Percentiles rank a stretch among this genome's conserved stretches.
Conservation (phyloP, 108 stramenopile genomes). For the Licmophora abbreviata region DNA sequence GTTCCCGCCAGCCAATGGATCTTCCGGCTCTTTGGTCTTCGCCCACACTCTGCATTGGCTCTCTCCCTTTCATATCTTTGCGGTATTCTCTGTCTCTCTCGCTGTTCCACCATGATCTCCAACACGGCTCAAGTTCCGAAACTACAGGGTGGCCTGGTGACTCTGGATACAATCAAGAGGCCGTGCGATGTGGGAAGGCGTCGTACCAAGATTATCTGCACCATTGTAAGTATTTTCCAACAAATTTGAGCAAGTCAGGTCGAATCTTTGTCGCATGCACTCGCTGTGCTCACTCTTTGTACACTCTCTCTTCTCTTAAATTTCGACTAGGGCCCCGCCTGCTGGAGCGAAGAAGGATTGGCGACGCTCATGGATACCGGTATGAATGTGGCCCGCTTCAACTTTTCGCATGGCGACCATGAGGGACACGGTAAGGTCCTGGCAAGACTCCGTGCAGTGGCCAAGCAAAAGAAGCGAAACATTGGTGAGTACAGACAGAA, state of each 20-base stretch:
- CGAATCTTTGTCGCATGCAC: no score
- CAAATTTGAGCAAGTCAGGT: no score
- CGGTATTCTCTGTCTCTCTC: not conserved
- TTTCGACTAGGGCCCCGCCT: slow-evolving; percentile 56
- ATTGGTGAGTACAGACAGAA: slow-evolving; percentile 42
- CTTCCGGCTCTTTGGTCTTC: not conserved
- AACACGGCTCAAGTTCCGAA: slow-evolving; percentile 48
- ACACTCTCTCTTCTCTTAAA: no score
- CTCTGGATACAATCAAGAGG: slow-evolving; percentile 34
- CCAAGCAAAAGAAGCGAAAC: slow-evolving; percentile 53
- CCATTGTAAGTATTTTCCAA: no score
- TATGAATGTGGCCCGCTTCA: slow-evolving; percentile 89
- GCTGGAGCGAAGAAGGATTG: slow-evolving; percentile 31
- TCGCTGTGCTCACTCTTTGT: no score
- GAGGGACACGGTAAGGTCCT: slow-evolving; percentile 52
- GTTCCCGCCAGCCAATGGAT: not conserved
- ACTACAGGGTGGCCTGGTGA: slow-evolving; percentile 41
- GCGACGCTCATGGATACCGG: slow-evolving; percentile 72
- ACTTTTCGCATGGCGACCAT: slow-evolving; percentile 81
- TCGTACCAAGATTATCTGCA: slow-evolving; percentile 77
- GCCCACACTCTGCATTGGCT: not conserved
- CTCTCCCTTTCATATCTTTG: not conserved
- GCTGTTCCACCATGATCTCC: slow-evolving; percentile 21
- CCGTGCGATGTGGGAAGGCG: slow-evolving; percentile 23
- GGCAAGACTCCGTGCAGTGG: slow-evolving; percentile 56